Percentiles rank a stretch among this genome's conserved stretches.
These are phyloP conservation scores for Neonectria coccinea DNA, from an alignment of 2,329 filamentous ascomycete genomes.

Conservation along the genomic window DNA sequence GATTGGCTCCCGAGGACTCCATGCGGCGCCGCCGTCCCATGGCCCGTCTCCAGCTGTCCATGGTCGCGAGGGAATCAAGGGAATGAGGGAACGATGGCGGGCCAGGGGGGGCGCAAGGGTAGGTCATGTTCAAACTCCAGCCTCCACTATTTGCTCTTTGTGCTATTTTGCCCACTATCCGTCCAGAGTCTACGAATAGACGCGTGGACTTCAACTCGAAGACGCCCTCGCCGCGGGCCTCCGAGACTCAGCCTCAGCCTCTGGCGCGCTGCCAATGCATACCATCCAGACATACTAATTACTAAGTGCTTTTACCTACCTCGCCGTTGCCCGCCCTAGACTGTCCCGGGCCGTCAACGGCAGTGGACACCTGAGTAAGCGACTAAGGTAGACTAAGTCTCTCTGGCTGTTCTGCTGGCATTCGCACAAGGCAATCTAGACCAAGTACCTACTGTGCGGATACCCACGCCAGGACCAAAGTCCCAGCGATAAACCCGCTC, in stretches of 20 bases:
- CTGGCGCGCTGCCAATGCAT: not conserved
- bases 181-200: not conserved
- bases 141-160: conserved; percentile 25
- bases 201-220: not conserved
- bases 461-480: conserved; percentile 2
- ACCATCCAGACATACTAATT: no score
- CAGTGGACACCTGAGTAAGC: not conserved
- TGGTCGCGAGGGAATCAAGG: conserved; percentile 1
- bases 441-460: not conserved
- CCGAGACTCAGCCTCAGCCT: not conserved
- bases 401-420: not conserved
- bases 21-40: conserved; percentile 23
- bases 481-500: conserved; percentile 1
- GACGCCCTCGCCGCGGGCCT: not conserved
- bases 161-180: not conserved
- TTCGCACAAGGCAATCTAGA: not conserved
- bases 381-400: not conserved
- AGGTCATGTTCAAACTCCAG: conserved; percentile 14
- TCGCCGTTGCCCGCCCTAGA: not conserved
- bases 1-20: conserved; percentile 18
- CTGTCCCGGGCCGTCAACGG: not conserved
- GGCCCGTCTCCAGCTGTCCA: conserved; percentile 18
- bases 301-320: no score
- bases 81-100: conserved; percentile 20
- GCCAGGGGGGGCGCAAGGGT: conserved; percentile 15